These are phyloP conservation scores for Hibiscus syriacus DNA, from an alignment of 345 rosid species.

Conservation along the genomic window DNA sequence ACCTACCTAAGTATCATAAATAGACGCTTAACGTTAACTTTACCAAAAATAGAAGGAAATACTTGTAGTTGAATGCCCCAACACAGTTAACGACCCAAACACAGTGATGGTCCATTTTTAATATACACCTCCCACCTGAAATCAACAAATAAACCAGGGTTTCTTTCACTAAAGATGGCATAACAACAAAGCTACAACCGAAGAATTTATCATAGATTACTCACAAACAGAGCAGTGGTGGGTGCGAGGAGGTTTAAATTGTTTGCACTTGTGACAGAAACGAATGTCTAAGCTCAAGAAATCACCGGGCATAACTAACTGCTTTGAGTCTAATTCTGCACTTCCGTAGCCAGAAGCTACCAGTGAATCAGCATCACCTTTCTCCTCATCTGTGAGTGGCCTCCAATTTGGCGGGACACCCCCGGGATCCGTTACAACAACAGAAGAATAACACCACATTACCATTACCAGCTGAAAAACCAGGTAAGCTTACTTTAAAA, in stretches of 20 bases:
- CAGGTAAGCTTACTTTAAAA: slow-evolving; percentile 1
- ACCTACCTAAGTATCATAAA: background rate
- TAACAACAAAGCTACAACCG: background rate
- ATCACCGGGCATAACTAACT: slow-evolving; percentile 13
- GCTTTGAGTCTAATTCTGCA: slow-evolving; percentile 17
- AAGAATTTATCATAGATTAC: slow-evolving; percentile 17
- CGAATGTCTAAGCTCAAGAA: slow-evolving; percentile 32
- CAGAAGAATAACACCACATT: slow-evolving; percentile 70
- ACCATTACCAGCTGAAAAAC: slow-evolving; percentile 60
- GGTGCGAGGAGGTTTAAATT: slow-evolving; percentile 61
- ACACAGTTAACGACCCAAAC: slow-evolving; percentile 91
- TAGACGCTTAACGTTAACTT: slow-evolving; percentile 16
- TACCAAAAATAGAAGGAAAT: slow-evolving; percentile 83
- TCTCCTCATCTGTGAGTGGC: slow-evolving; percentile 56
- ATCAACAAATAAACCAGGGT: slow-evolving; percentile 21
- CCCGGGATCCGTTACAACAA: slow-evolving; percentile 71
- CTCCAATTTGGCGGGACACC: slow-evolving; percentile 70
- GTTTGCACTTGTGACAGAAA: slow-evolving; percentile 68
- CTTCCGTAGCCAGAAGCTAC: slow-evolving; percentile 15
- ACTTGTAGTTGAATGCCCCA: slow-evolving; percentile 75
- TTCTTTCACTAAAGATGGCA: slow-evolving; percentile 12
- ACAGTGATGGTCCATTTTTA: slow-evolving; percentile 90
- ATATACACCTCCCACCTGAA: slow-evolving; percentile 74
- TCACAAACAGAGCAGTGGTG: slow-evolving; percentile 86
- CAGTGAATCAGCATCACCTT: slow-evolving; percentile 31